phyloP scores from a whole-genome alignment of 108 stramenopile species.

The Cyclotella sp. region DNA sequence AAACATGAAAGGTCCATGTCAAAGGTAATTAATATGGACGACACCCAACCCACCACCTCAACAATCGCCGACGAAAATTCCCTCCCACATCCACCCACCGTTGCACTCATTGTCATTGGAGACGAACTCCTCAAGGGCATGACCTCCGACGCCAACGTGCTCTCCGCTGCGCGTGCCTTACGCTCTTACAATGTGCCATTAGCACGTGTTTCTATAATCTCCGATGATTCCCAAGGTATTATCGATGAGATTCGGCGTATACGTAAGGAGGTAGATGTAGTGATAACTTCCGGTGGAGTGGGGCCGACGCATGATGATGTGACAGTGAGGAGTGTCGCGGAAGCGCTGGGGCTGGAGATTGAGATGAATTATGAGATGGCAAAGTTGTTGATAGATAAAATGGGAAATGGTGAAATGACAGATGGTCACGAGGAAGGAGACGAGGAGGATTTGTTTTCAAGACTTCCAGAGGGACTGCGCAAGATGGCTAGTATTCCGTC shows the following conservation, averaged over 20 bases:
- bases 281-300: conserved; percentile 95
- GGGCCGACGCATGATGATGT: conserved; percentile 98
- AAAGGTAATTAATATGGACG: neutral
- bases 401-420: conserved; percentile 32
- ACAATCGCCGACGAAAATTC: conserved; percentile 5
- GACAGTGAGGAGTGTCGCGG: conserved; percentile 91
- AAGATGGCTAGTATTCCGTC: conserved; percentile 88
- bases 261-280: conserved; percentile 77
- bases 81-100: conserved; percentile 38
- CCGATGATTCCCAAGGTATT: conserved; percentile 86
- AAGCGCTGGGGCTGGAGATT: conserved; percentile 71
- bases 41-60: conserved; percentile 2
- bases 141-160: conserved; percentile 89
- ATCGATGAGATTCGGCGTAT: conserved; percentile 76
- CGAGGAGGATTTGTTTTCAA: conserved; percentile 29
- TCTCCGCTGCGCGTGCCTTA: conserved; percentile 81
- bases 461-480: conserved; percentile 76
- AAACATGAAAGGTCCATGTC: conserved; percentile 7
- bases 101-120: conserved; percentile 89
- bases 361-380: conserved; percentile 91
- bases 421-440: conserved; percentile 32
- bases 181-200: conserved; percentile 80
- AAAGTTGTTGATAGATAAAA: conserved; percentile 60
- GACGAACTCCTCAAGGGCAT: conserved; percentile 96
- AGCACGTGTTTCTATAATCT: conserved; percentile 82